A percentile compares a stretch with the other conserved stretches of the same genome.
Evolutionary conservation across 441 rosid genomes (phyloP).

Genomic region (Biscutella laevigata): DNA sequence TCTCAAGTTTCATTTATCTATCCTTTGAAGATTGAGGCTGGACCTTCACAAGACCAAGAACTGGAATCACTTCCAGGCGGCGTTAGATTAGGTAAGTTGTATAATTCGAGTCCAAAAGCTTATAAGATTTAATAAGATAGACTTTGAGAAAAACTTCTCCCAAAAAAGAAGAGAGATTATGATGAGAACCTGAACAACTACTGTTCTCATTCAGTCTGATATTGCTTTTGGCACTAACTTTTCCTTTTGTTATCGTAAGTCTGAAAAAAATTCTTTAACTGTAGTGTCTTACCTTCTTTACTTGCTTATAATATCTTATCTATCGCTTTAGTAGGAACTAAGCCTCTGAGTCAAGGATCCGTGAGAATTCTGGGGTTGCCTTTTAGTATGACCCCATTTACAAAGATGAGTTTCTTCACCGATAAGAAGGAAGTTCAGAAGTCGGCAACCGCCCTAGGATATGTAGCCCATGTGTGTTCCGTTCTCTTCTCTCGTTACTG

Average conservation of each 20-base stretch:
- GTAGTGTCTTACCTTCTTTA: neutral
- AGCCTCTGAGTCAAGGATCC: slow-evolving; percentile 68
- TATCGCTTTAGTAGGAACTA: slow-evolving; percentile 45
- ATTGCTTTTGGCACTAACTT: slow-evolving; percentile 10
- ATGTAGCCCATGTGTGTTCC: slow-evolving; percentile 78
- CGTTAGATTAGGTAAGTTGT: slow-evolving; percentile 55
- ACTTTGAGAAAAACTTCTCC: too few species aligned
- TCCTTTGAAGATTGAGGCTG: slow-evolving; percentile 68
- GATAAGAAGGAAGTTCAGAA: slow-evolving; percentile 85
- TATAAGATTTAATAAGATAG: slow-evolving; percentile 2
- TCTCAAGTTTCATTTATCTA: slow-evolving; percentile 80
- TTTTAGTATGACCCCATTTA: slow-evolving; percentile 74
- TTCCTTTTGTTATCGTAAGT: neutral
- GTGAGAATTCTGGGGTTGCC: slow-evolving; percentile 75
- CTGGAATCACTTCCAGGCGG: slow-evolving; percentile 80
- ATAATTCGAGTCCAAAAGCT: neutral
- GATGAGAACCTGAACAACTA: too few species aligned
- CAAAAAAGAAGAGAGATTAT: too few species aligned
- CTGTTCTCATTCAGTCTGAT: too few species aligned
- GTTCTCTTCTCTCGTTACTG: slow-evolving; percentile 20
- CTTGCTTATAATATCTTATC: slow-evolving; percentile 10
- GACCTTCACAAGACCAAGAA: slow-evolving; percentile 80
- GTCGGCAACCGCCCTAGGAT: slow-evolving; percentile 84
- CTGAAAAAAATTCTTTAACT: neutral
- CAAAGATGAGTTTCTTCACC: slow-evolving; percentile 85